Evolutionary conservation across 1,139 yeast species (phyloP).

Genomic region (Suhomyces wounanorum): DNA sequence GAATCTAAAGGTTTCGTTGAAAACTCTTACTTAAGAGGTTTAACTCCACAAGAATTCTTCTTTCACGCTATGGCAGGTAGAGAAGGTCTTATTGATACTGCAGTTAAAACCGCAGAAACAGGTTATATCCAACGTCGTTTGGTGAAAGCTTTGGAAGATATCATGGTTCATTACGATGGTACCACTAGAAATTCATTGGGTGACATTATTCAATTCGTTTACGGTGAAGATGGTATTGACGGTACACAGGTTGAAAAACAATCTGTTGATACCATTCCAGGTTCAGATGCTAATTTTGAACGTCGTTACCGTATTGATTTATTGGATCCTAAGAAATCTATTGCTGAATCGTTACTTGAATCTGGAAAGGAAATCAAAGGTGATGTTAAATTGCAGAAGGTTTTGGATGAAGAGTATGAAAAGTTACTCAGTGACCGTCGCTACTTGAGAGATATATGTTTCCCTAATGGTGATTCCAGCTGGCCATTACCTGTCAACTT

Average conservation of each 20-base stretch:
- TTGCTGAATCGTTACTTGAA: slow-evolving; percentile 76
- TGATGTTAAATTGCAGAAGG: slow-evolving; percentile 77
- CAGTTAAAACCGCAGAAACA: slow-evolving; percentile 98
- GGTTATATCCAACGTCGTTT: slow-evolving; percentile 99
- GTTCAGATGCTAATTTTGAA: slow-evolving; percentile 82
- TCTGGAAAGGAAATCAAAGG: slow-evolving; percentile 91
- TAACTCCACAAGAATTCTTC: slow-evolving; percentile 98
- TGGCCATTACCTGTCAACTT: slow-evolving; percentile 98
- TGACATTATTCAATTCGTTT: slow-evolving; percentile 91
- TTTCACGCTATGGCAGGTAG: slow-evolving; percentile 99
- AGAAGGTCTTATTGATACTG: slow-evolving; percentile 99
- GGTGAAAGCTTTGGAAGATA: slow-evolving; percentile 97
- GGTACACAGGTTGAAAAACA: slow-evolving; percentile 98
- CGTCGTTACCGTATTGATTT: slow-evolving; percentile 85
- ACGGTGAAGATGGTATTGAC: slow-evolving; percentile 99
- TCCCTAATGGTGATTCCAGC: slow-evolving; percentile 89
- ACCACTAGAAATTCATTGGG: slow-evolving; percentile 97
- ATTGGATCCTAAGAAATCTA: slow-evolving; percentile 64
- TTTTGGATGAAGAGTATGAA: slow-evolving; percentile 80
- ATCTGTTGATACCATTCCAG: slow-evolving; percentile 95
- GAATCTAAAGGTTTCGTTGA: slow-evolving; percentile 98
- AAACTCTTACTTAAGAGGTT: slow-evolving; percentile 94
- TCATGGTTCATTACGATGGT: slow-evolving; percentile 98
- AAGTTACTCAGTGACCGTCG: slow-evolving; percentile 78
- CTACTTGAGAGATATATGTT: slow-evolving; percentile 75